A percentile compares a stretch with the other conserved stretches of the same genome.
These are phyloP conservation scores for Gynandropsis gynandra DNA, from an alignment of 345 rosid genomes.

Conservation along the genomic window DNA sequence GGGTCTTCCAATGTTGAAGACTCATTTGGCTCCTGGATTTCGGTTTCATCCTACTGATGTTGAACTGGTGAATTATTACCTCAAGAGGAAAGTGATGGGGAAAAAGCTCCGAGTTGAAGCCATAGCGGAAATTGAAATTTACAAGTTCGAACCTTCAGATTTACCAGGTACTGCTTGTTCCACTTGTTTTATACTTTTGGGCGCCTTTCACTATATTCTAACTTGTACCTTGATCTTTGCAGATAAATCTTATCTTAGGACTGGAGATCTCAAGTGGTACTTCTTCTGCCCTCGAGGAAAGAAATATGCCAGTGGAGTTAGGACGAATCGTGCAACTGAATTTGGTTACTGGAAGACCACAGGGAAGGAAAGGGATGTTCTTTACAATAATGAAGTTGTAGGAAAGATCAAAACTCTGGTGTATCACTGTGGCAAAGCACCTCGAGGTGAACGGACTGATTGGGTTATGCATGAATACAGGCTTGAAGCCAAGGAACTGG, in stretches of 20 bases:
- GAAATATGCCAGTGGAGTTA: conserved; percentile 44
- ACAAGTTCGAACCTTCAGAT: conserved; percentile 64
- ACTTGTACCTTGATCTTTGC: conserved; percentile 2
- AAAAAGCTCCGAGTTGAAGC: conserved; percentile 30
- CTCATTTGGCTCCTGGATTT: conserved; percentile 51
- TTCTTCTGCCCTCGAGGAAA: conserved; percentile 68
- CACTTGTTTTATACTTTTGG: conserved; percentile 1
- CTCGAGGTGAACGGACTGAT: conserved; percentile 49
- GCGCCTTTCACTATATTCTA: neutral
- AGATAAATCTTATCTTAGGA: conserved; percentile 33
- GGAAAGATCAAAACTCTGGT: conserved; percentile 65
- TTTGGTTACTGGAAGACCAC: conserved; percentile 73
- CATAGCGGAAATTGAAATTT: conserved; percentile 56
- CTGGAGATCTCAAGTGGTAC: conserved; percentile 68
- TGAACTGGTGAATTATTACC: conserved; percentile 56
- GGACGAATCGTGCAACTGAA: conserved; percentile 41
- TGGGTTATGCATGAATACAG: conserved; percentile 89
- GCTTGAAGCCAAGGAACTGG: conserved; percentile 37
- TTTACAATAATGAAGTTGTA: conserved; percentile 27
- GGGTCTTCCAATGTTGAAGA: conserved; percentile 33
- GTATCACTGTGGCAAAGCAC: conserved; percentile 49
- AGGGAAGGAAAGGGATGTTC: conserved; percentile 58
- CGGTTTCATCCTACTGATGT: conserved; percentile 80
- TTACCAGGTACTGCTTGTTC: conserved; percentile 31
- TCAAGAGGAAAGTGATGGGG: conserved; percentile 61